Conservation (phyloP, 371 early-diverging fungal genomes). For the Actinomucor elegans region DNA sequence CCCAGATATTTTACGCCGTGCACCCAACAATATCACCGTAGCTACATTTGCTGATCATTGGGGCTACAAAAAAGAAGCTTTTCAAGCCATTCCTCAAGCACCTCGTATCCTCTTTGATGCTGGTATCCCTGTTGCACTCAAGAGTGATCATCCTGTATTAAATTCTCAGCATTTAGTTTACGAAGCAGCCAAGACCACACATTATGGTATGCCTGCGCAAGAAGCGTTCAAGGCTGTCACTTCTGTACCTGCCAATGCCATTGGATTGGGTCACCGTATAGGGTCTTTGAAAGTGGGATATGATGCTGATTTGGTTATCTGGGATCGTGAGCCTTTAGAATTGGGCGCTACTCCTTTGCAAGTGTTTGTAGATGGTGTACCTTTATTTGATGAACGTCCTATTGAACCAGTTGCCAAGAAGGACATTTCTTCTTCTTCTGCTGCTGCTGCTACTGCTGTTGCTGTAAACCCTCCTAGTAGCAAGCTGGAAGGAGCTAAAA, state of each 20-base stretch:
- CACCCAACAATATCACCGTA: conserved; percentile 63
- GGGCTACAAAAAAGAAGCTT: conserved; percentile 79
- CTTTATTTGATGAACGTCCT: conserved; percentile 39
- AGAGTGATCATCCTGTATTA: conserved; percentile 78
- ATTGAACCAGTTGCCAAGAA: conserved; percentile 6
- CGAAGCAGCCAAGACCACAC: conserved; percentile 72
- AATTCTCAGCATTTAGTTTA: conserved; percentile 71
- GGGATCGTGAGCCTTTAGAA: conserved; percentile 64
- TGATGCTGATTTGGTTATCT: conserved; percentile 78
- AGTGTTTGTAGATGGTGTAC: conserved; percentile 72
- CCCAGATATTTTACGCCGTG: conserved; percentile 64
- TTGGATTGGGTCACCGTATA: conserved; percentile 74
- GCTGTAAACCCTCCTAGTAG: background rate
- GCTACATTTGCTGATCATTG: conserved; percentile 72
- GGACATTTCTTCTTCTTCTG: background rate
- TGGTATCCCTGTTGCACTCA: conserved; percentile 70
- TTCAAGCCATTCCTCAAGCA: conserved; percentile 57
- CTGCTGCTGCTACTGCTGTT: background rate
- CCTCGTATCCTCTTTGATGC: conserved; percentile 64
- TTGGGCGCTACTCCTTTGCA: conserved; percentile 71
- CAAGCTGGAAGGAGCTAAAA: conserved; percentile 9
- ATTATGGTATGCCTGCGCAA: conserved; percentile 65
- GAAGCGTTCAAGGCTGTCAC: conserved; percentile 71
- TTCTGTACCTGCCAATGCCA: conserved; percentile 68
- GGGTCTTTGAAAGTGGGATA: conserved; percentile 65